These are phyloP conservation scores for Sparassis latifolia DNA, from an alignment of 1,284 basidiomycete genomes.

Conservation along the genomic window DNA sequence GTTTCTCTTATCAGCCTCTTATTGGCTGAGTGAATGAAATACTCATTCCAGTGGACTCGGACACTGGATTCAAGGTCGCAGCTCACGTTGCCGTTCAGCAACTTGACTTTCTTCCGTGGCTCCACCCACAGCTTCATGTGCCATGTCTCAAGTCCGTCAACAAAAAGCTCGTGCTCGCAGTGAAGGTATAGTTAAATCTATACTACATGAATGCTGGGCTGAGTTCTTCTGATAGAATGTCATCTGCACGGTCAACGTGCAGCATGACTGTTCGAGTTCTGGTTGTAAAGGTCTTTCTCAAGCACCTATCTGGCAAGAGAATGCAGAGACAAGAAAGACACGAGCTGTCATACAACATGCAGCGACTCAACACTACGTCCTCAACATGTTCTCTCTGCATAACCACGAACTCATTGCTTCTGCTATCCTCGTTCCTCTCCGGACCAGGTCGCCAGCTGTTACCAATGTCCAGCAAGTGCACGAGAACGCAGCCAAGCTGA, in stretches of 20 bases:
- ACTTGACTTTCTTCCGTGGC: not conserved
- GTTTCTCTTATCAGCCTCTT: not conserved
- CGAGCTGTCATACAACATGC: not conserved
- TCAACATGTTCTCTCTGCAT: not conserved
- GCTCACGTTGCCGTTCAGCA: not conserved
- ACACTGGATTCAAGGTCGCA: not conserved
- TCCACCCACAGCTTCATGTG: not conserved
- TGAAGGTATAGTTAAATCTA: not conserved
- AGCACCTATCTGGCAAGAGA: not conserved
- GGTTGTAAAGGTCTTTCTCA: not conserved
- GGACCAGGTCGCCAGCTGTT: not conserved
- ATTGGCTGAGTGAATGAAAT: not conserved
- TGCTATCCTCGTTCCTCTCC: not conserved
- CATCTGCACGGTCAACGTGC: conserved; percentile 7
- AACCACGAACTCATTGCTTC: not conserved
- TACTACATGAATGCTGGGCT: not conserved
- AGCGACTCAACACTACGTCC: not conserved
- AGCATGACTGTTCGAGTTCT: conserved; percentile 9
- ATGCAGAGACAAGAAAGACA: not conserved
- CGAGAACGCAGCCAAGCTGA: not conserved
- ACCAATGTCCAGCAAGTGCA: not conserved
- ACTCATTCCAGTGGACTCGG: not conserved
- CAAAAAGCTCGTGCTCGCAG: not conserved
- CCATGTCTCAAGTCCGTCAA: not conserved
- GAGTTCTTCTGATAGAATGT: conserved; percentile 2